Evolutionary conservation across 2,329 filamentous ascomycete species (phyloP).

Genomic region (Penicillium sp.): DNA sequence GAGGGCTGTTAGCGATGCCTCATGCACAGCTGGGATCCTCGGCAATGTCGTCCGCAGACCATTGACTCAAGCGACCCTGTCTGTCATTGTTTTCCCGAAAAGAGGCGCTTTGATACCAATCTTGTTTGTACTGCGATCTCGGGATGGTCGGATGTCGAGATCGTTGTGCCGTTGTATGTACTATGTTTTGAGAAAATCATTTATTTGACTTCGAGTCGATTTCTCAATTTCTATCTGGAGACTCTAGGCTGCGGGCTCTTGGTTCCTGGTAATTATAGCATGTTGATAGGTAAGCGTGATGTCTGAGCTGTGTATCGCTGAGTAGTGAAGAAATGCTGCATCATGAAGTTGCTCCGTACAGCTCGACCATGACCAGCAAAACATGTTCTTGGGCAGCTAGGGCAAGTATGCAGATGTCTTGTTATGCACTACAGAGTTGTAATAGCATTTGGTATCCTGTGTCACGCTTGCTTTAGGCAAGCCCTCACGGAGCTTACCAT

Average conservation of each 20-base stretch:
- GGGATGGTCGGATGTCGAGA: constrained; percentile 16
- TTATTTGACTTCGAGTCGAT: constrained; percentile 21
- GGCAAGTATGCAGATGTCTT: neutral
- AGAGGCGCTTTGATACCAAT: constrained; percentile 28
- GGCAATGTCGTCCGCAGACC: constrained; percentile 1
- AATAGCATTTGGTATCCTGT: neutral
- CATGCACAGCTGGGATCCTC: constrained; percentile 3
- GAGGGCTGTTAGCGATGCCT: constrained; percentile 5
- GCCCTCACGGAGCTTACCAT: neutral
- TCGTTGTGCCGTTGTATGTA: constrained; percentile 21
- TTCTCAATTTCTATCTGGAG: constrained; percentile 13
- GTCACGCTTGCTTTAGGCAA: neutral
- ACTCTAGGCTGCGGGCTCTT: neutral
- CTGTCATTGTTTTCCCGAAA: constrained; percentile 5
- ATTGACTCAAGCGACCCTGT: constrained; percentile 7
- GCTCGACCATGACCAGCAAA: neutral
- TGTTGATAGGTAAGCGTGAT: neutral
- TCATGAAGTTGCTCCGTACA: neutral
- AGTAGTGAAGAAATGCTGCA: neutral
- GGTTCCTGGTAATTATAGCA: neutral
- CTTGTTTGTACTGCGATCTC: constrained; percentile 17
- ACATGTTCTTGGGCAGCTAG: neutral
- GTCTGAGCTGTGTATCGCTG: neutral
- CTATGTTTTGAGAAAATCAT: constrained; percentile 25
- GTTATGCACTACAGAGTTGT: neutral